These are phyloP conservation scores for Drechslerella stenobrocha DNA, from an alignment of 2,329 filamentous ascomycete genomes.

Conservation along the genomic window DNA sequence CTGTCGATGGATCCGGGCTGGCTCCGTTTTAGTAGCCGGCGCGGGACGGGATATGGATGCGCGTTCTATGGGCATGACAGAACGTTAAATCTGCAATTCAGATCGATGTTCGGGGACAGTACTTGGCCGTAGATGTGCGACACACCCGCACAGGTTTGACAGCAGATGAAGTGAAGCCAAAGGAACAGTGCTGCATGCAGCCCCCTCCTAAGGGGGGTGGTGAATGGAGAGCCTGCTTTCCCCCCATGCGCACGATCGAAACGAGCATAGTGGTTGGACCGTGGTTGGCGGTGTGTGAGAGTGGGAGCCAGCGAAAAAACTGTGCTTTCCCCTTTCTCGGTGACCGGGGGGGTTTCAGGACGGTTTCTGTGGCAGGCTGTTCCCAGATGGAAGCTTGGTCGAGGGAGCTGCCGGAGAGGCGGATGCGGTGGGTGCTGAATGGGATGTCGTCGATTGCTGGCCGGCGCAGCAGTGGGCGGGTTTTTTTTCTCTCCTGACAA, in stretches of 20 bases:
- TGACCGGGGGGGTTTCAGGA: conserved; percentile 23
- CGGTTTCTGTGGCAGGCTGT: conserved; percentile 13
- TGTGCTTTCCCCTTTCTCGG: conserved; percentile 45
- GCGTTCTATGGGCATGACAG: conserved; percentile 12
- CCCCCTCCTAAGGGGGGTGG: neutral
- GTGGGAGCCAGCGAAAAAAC: conserved; percentile 29
- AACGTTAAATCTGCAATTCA: too few species aligned
- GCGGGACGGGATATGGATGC: conserved; percentile 29
- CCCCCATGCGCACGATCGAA: neutral
- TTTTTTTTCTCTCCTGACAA: too few species aligned
- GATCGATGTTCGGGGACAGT: too few species aligned
- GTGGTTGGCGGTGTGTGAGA: conserved; percentile 14
- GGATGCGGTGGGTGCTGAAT: neutral
- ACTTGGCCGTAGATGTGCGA: too few species aligned
- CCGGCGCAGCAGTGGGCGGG: neutral
- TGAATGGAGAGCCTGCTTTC: neutral
- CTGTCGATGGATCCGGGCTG: conserved; percentile 12
- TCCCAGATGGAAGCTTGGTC: conserved; percentile 24
- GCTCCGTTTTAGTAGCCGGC: conserved; percentile 35
- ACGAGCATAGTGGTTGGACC: neutral
- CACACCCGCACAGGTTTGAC: too few species aligned
- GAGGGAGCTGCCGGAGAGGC: neutral
- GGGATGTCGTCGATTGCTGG: neutral
- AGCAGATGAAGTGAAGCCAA: too few species aligned
- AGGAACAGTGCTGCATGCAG: too few species aligned